Conservation (phyloP, 2,329 filamentous ascomycete genomes). For the Colletotrichum tropicicola region DNA sequence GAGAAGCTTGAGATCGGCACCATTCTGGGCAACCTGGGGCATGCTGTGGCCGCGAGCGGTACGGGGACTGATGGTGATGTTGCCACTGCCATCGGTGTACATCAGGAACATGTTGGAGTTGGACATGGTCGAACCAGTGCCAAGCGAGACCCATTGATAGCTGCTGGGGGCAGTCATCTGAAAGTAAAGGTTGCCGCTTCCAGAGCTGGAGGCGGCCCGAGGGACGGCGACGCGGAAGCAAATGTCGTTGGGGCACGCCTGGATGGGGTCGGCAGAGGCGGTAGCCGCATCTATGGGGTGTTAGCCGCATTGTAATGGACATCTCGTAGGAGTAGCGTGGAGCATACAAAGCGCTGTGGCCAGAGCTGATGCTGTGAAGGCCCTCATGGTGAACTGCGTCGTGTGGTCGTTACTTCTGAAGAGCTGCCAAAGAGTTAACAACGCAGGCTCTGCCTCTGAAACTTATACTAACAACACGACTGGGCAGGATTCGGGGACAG, state of each 20-base stretch:
- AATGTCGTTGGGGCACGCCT: constrained; percentile 53
- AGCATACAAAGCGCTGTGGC: constrained; percentile 24
- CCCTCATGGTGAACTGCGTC: constrained; percentile 29
- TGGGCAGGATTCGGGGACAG: background rate
- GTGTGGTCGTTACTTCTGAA: background rate
- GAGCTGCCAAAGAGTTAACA: background rate
- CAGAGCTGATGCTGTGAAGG: constrained; percentile 17
- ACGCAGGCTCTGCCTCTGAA: background rate
- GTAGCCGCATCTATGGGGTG: constrained; percentile 34
- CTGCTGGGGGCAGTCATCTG: constrained; percentile 64
- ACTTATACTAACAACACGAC: background rate
- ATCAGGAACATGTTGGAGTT: constrained; percentile 70
- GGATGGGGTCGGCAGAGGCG: constrained; percentile 38
- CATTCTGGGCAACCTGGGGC: constrained; percentile 55
- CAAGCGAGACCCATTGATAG: constrained; percentile 67
- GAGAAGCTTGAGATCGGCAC: constrained; percentile 60
- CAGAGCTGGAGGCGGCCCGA: constrained; percentile 52
- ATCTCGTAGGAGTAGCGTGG: background rate
- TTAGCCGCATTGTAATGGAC: background rate
- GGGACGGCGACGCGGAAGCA: constrained; percentile 68
- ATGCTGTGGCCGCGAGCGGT: constrained; percentile 53
- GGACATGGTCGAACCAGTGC: constrained; percentile 63
- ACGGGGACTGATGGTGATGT: constrained; percentile 70
- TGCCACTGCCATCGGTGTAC: constrained; percentile 65
- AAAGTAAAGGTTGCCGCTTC: constrained; percentile 66